Percentiles rank a stretch among this genome's conserved stretches.
Evolutionary conservation across 495 filamentous ascomycete species (phyloP).

Genomic region (Cercophora newfieldiana): DNA sequence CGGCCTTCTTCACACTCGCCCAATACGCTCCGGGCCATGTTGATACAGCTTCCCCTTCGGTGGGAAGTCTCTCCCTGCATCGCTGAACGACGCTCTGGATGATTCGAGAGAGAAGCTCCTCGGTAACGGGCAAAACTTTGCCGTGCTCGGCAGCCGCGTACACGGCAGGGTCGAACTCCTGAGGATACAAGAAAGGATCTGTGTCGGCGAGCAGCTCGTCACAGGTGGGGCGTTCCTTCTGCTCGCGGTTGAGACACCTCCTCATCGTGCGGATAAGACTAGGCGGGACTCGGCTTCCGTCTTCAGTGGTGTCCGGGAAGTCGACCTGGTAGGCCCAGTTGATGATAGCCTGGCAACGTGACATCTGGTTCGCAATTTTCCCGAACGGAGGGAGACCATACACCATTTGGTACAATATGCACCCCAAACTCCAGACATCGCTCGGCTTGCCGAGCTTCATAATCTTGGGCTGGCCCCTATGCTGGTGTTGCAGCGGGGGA

Average conservation of each 20-base stretch:
- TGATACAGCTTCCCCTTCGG: slow-evolving; percentile 64
- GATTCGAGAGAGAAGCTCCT: slow-evolving; percentile 75
- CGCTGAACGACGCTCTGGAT: slow-evolving; percentile 74
- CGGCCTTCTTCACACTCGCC: slow-evolving; percentile 53
- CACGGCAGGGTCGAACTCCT: slow-evolving; percentile 48
- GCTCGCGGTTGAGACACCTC: slow-evolving; percentile 78
- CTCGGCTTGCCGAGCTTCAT: slow-evolving; percentile 96
- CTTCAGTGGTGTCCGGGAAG: slow-evolving; percentile 74
- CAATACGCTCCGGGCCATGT: slow-evolving; percentile 64
- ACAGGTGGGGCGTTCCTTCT: slow-evolving; percentile 72
- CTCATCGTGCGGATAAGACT: slow-evolving; percentile 72
- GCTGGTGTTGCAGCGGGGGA: slow-evolving; percentile 29
- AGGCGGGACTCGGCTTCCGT: slow-evolving; percentile 67
- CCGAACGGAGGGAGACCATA: slow-evolving; percentile 92
- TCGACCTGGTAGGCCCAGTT: slow-evolving; percentile 82
- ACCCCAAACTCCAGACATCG: slow-evolving; percentile 95
- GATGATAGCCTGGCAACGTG: slow-evolving; percentile 77
- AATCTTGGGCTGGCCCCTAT: slow-evolving; percentile 62
- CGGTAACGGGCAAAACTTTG: slow-evolving; percentile 68
- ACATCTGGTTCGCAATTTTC: slow-evolving; percentile 81
- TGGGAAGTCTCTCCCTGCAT: slow-evolving; percentile 67
- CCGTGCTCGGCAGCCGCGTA: slow-evolving; percentile 42
- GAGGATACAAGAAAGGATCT: slow-evolving; percentile 84
- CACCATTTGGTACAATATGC: slow-evolving; percentile 96
- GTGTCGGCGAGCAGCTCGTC: slow-evolving; percentile 67